Percentiles rank a stretch among this genome's conserved stretches.
These are phyloP conservation scores for Ampelomyces quisqualis DNA, from an alignment of 2,329 filamentous ascomycete genomes.

Conservation along the genomic window DNA sequence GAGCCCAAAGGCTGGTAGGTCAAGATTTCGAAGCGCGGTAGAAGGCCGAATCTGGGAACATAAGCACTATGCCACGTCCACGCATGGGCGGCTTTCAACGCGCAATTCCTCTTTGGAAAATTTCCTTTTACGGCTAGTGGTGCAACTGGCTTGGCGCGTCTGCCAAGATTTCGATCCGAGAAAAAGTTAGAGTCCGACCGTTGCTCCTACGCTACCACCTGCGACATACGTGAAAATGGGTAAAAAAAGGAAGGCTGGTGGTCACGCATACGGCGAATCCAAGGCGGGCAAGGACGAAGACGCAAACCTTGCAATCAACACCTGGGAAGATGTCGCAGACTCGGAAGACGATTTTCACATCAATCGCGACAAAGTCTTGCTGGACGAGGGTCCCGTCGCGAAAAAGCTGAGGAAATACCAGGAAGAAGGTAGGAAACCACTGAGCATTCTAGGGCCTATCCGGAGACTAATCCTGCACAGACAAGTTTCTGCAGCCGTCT, in stretches of 20 bases:
- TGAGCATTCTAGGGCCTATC: background rate
- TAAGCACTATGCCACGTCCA: constrained; percentile 12
- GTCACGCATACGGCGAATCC: constrained; percentile 44
- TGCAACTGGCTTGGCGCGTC: constrained; percentile 6
- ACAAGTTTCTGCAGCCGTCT: constrained; percentile 58
- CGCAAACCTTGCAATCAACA: constrained; percentile 60
- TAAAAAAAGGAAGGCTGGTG: constrained; percentile 68
- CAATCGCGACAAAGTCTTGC: constrained; percentile 78
- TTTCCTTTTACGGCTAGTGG: background rate
- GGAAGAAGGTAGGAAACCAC: constrained; percentile 60
- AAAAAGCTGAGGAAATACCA: constrained; percentile 73
- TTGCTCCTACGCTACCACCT: constrained; percentile 7
- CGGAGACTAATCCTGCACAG: constrained; percentile 39
- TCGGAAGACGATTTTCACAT: constrained; percentile 93
- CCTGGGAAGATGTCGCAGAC: constrained; percentile 83
- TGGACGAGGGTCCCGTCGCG: constrained; percentile 76
- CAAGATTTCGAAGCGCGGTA: background rate
- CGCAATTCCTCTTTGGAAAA: too few species aligned
- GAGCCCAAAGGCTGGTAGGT: too few species aligned
- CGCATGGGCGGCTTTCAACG: too few species aligned
- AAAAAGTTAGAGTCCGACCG: constrained; percentile 26
- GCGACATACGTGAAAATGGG: constrained; percentile 45
- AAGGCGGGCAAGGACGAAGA: constrained; percentile 38
- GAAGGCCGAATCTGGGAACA: background rate
- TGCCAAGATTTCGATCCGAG: constrained; percentile 30